A percentile compares a stretch with the other conserved stretches of the same genome.
Evolutionary conservation across 345 rosid species (phyloP).

Genomic region (Lagerstroemia speciosa): DNA sequence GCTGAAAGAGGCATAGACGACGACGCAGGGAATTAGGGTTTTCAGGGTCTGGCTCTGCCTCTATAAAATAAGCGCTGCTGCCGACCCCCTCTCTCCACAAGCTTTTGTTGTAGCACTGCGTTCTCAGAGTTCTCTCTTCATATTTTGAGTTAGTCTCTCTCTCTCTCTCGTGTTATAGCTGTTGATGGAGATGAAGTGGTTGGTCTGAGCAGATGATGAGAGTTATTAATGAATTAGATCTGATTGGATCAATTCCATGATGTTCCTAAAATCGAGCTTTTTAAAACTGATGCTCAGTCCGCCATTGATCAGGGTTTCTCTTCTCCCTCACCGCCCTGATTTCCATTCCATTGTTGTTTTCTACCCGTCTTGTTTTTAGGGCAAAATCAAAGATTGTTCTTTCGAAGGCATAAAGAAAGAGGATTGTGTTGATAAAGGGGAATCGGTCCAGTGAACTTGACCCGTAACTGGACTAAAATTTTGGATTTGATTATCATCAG

Average conservation of each 20-base stretch:
- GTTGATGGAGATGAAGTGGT: background rate
- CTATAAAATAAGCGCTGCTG: background rate
- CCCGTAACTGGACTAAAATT: too few relatives aligned
- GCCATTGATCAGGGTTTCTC: too few relatives aligned
- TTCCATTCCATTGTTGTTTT: background rate
- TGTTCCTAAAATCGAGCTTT: slow-evolving; percentile 12
- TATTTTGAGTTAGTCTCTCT: background rate
- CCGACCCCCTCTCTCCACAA: background rate
- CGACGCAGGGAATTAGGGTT: background rate
- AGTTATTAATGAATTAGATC: background rate
- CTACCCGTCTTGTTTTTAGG: background rate
- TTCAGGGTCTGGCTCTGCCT: background rate
- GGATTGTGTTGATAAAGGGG: too few relatives aligned
- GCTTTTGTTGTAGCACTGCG: background rate
- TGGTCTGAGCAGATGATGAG: slow-evolving; percentile 10
- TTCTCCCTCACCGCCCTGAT: background rate
- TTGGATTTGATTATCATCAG: too few relatives aligned
- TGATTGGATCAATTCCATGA: slow-evolving; percentile 4
- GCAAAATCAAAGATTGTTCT: background rate
- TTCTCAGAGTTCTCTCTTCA: background rate
- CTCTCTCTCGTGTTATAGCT: background rate
- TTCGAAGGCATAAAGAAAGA: too few relatives aligned
- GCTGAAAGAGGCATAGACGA: background rate
- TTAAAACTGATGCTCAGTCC: slow-evolving; percentile 12
- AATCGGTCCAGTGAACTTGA: too few relatives aligned